phyloP scores from a whole-genome alignment of 1,284 basidiomycete genomes.

The Puccinia horiana region DNA sequence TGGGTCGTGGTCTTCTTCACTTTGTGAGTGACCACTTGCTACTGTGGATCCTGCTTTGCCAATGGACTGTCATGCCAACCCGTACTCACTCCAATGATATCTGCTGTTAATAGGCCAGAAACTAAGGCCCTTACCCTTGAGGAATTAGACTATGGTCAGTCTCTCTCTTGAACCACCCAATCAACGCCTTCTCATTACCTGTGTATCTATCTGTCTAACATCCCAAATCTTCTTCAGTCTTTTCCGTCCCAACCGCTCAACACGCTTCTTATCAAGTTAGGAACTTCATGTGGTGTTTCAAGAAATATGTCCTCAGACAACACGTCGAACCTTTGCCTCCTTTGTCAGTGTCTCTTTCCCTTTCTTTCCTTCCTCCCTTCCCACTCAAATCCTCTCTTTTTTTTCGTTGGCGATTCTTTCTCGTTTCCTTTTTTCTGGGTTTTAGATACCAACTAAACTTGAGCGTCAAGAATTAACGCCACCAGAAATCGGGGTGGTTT shows the following conservation, averaged over 20 bases:
- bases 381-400: no score
- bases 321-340: conserved; percentile 39
- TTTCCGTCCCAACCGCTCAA: conserved; percentile 42
- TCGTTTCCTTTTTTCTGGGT: background rate
- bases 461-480: background rate
- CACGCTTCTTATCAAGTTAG: conserved; percentile 42
- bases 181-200: background rate
- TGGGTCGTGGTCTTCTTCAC: conserved; percentile 53
- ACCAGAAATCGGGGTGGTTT: conserved; percentile 27
- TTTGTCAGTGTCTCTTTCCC: conserved; percentile 19
- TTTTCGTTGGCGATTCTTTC: no score
- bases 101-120: conserved; percentile 57
- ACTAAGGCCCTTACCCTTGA: conserved; percentile 57
- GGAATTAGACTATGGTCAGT: conserved; percentile 52
- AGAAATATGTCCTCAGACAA: conserved; percentile 43
- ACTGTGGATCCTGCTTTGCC: conserved; percentile 26
- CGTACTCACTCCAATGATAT: no score
- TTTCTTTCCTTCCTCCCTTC: background rate
- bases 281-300: conserved; percentile 35
- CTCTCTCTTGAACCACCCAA: background rate
- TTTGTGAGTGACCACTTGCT: conserved; percentile 50
- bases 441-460: conserved; percentile 6
- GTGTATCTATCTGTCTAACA: background rate
- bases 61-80: no score
- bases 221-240: conserved; percentile 13